phyloP scores from a whole-genome alignment of 2,329 filamentous ascomycete species.

The Chaetomium globosum region DNA sequence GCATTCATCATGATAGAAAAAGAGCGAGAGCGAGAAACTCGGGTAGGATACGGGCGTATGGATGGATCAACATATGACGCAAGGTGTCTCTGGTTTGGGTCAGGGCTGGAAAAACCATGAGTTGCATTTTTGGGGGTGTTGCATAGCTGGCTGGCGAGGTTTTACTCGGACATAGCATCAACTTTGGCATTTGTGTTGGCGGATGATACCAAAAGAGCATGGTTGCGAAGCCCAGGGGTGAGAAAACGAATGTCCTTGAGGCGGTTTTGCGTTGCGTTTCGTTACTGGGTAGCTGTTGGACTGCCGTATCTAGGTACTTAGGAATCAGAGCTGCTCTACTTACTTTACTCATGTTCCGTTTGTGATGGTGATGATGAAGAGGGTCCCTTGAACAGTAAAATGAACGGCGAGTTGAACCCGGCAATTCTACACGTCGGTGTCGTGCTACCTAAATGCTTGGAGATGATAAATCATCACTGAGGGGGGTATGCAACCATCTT shows the following conservation, averaged over 20 bases:
- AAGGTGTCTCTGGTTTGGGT: background rate
- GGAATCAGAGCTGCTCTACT: background rate
- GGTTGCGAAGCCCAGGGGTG: background rate
- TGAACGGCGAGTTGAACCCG: background rate
- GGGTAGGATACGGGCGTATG: background rate
- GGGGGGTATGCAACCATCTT: too few relatives aligned
- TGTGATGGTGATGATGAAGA: background rate
- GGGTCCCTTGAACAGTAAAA: background rate
- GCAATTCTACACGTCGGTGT: too few relatives aligned
- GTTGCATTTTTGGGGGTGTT: conserved; percentile 1
- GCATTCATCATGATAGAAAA: background rate
- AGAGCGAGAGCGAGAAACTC: background rate
- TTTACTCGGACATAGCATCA: background rate
- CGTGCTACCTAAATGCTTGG: too few relatives aligned
- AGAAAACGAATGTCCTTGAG: background rate
- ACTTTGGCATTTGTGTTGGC: background rate
- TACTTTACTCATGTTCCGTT: too few relatives aligned
- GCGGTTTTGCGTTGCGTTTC: background rate
- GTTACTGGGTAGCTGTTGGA: too few relatives aligned
- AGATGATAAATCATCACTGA: too few relatives aligned
- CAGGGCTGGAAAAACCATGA: background rate
- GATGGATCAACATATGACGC: conserved; percentile 3
- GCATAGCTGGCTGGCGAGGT: conserved; percentile 7
- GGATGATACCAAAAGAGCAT: conserved; percentile 8
- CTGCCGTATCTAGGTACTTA: background rate